A percentile compares a stretch with the other conserved stretches of the same genome.
phyloP scores from a whole-genome alignment of 495 filamentous ascomycete genomes.

The Podospora appendiculata region DNA sequence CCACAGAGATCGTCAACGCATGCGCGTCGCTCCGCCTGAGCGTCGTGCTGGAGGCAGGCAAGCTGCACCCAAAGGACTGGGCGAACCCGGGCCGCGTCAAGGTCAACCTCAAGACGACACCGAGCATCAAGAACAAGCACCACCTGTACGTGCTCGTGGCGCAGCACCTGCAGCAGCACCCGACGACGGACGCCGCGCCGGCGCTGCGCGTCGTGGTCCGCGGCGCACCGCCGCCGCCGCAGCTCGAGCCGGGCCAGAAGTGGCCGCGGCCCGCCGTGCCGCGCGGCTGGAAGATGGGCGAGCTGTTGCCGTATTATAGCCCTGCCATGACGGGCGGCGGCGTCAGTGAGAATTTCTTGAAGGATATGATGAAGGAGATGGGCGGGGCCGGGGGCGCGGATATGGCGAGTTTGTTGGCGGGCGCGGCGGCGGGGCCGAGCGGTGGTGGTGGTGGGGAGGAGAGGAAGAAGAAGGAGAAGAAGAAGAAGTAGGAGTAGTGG shows the following conservation, averaged over 20 bases:
- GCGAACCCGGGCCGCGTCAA: constrained; percentile 88
- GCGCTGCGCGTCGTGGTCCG: constrained; percentile 64
- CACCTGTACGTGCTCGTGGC: constrained; percentile 76
- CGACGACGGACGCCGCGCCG: constrained; percentile 58
- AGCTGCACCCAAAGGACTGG: constrained; percentile 95
- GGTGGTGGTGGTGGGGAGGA: constrained; percentile 16
- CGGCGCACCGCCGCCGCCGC: constrained; percentile 32
- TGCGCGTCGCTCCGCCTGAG: constrained; percentile 64
- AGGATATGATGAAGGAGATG: constrained; percentile 98
- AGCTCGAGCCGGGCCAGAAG: constrained; percentile 47
- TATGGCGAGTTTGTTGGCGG: constrained; percentile 37
- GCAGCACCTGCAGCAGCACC: constrained; percentile 64
- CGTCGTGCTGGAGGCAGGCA: constrained; percentile 81
- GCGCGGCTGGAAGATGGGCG: constrained; percentile 84
- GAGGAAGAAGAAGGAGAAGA: constrained; percentile 43
- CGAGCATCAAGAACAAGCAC: constrained; percentile 73
- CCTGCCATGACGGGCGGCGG: constrained; percentile 88
- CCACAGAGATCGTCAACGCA: constrained; percentile 81
- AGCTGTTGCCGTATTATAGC: constrained; percentile 75
- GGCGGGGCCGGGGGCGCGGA: constrained; percentile 33
- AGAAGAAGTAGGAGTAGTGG: constrained; percentile 21
- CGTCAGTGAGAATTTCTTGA: constrained; percentile 91
- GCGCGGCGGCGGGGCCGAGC: constrained; percentile 23
- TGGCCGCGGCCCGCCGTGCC: constrained; percentile 69
- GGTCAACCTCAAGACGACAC: constrained; percentile 57